phyloP scores from a whole-genome alignment of 306 rosid genomes.

The Vachellia pachyceras region DNA sequence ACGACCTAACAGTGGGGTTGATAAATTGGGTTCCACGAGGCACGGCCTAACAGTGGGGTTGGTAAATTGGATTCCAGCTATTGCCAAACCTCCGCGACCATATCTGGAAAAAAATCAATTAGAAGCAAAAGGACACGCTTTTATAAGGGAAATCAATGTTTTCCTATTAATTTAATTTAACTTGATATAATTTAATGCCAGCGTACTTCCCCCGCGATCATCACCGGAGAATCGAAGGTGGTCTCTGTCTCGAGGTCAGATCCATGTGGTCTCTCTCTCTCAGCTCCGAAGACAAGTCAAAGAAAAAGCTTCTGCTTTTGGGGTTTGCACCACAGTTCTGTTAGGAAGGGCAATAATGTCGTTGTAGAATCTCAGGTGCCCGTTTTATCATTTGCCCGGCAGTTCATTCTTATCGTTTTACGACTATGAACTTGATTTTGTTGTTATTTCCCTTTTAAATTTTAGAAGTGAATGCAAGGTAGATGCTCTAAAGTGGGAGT shows the following conservation, averaged over 20 bases:
- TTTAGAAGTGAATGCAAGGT: constrained; percentile 5
- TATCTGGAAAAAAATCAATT: not conserved
- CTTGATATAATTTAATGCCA: not conserved
- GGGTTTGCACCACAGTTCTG: not conserved
- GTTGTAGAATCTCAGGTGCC: constrained; percentile 15
- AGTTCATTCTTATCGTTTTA: not conserved
- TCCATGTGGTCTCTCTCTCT: constrained; percentile 15
- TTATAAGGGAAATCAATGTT: constrained; percentile 8
- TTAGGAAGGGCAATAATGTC: not conserved
- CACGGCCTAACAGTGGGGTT: not conserved
- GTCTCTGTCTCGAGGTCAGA: not conserved
- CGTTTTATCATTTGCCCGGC: not conserved
- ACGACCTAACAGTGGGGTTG: no score
- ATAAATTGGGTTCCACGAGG: no score
- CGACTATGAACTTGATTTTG: not conserved
- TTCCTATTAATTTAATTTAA: not conserved
- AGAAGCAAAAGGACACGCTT: not conserved
- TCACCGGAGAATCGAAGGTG: constrained; percentile 6
- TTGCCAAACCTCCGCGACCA: not conserved
- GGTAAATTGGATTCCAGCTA: constrained; percentile 9
- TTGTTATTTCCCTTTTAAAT: not conserved
- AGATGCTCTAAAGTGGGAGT: constrained; percentile 15
- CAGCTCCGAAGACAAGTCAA: not conserved
- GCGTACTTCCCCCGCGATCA: constrained; percentile 6
- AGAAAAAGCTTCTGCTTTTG: not conserved